These are phyloP conservation scores for Aspergillus taichungensis DNA, from an alignment of 495 filamentous ascomycete genomes.

Conservation along the genomic window DNA sequence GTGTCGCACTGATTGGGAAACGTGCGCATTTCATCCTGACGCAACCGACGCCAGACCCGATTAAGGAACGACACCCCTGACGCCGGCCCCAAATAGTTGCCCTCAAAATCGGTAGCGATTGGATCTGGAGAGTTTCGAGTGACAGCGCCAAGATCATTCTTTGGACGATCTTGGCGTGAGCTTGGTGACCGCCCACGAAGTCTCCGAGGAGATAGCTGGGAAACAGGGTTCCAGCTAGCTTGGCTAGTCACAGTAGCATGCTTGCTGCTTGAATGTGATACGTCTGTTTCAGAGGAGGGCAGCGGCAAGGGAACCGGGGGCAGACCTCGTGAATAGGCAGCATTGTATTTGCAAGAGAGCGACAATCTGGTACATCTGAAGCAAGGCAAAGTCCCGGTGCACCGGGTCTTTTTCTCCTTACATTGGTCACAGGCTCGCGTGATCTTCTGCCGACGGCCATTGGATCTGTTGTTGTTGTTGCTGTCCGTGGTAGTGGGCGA, in stretches of 20 bases:
- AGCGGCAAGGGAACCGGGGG: constrained; percentile 34
- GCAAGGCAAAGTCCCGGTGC: constrained; percentile 39
- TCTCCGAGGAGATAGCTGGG: constrained; percentile 6
- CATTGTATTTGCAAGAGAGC: constrained; percentile 34
- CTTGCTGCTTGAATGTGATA: not conserved
- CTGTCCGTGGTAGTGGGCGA: not conserved
- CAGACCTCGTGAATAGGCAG: constrained; percentile 35
- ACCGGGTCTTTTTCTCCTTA: constrained; percentile 39
- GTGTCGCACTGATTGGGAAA: constrained; percentile 26
- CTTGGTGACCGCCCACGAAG: constrained; percentile 1
- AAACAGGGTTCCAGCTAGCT: constrained; percentile 5
- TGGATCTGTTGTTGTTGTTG: constrained; percentile 8
- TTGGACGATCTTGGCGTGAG: constrained; percentile 2
- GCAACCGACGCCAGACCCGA: constrained; percentile 36
- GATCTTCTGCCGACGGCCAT: constrained; percentile 30
- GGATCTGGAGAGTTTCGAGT: constrained; percentile 35
- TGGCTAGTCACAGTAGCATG: constrained; percentile 4
- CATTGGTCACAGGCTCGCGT: constrained; percentile 41
- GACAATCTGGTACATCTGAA: constrained; percentile 30
- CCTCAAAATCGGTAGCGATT: constrained; percentile 37
- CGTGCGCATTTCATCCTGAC: constrained; percentile 31
- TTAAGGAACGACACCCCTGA: constrained; percentile 40
- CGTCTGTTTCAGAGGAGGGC: constrained; percentile 8
- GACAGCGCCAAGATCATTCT: constrained; percentile 9
- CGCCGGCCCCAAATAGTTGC: constrained; percentile 38